Evolutionary conservation across 1,284 basidiomycete genomes (phyloP), one percentile per base, ranked within the genome.

Genomic region (Puccinia sorghi): DNA sequence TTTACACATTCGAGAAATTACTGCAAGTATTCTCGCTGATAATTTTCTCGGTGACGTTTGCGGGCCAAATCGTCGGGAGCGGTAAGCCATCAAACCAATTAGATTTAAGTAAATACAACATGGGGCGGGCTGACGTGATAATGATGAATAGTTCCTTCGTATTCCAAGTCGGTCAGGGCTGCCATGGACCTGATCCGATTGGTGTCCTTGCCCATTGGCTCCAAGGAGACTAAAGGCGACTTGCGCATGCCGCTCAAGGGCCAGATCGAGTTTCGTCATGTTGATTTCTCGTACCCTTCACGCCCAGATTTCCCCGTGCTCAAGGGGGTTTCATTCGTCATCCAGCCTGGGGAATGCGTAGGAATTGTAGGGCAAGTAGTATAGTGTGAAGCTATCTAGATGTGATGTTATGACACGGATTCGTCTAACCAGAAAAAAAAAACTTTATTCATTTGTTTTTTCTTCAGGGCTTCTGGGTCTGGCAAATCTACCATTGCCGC

Each of bases 401-500:
- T 32, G 4, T 2, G 32, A 32, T 32, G 32, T 32, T 32, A 32
- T 32, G 32, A 4, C 32, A 32, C 32, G 32, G 32, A 32, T 32
- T 32, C 32, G 32, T 32, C 32, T 32, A 32, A 32, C 32, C 32
- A 32, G 32, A 32, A 9, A n/a, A 2, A 52, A 27, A 54, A 11
- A 25, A 27, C 41, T 54, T 13, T 32, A 25, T 32, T 27, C 5
- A 64, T 15, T 46, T 15, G 1, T 50, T 50, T 32, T 50, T 43
- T n/a, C n/a, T n/a, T n/a, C n/a, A 83, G 94, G 11, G 86, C 91
- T 0, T 94, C 93, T 1, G 94, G 94, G 0, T 92, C 89, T 20
- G 94, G 94, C 71, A 96, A 96, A 86, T 93, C 92, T 22, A 96
- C 94, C 1, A 87, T 95, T 81, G 90, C 91, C 0, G 87, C 90